Base-by-base conservation (phyloP, 257 asterid genomes). In the Mitragyna speciosa region DNA sequence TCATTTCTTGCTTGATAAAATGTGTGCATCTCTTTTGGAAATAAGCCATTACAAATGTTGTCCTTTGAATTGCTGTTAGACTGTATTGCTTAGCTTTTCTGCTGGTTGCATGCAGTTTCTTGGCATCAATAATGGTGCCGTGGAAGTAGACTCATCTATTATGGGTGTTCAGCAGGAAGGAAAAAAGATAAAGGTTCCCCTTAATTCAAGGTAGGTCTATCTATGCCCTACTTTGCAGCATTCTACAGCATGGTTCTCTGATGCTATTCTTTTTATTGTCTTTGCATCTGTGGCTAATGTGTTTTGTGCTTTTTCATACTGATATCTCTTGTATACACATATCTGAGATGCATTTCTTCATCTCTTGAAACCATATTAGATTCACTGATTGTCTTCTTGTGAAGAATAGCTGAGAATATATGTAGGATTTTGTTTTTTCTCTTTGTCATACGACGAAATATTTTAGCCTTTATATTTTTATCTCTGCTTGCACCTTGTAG, bases 161-260 rank as follows among this genome's bases (percentile, higher is more conserved):
- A 94, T 96, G 98, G 97, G 99, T 84, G 88, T 28, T 82, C 94
- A 91, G 87, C 92, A 94, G 88, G 99, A 93, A 43, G 98, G 94
- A 82, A 96, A 89, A 88, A 95, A 91, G 88, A 84, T 86, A 12
- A 96, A 96, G 89, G 92, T 96, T 83, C 98, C 99, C 77, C 92
- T 96, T 33, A 96, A 96, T 87, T 92, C 99, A 54, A 96, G 96
- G 98, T 96, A 84, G 68, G 76, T 51, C 59, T 84, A 56, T 26
- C 58, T 48, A 64, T 26, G 51, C 72, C 43, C 39, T 59, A 19
- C 11, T 48, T 24, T 31, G 33, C 11, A 51, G 28, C 36, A 30
- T 36, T 9, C 31, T 47, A 28, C 33, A 20, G 52, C 59, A 16
- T 43, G 31, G 64, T 54, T 72, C 16, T 16, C 58, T 49, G 16